These are phyloP conservation scores for Alternaria incomplexa DNA, from an alignment of 2,329 filamentous ascomycete genomes.

Conservation along the genomic window DNA sequence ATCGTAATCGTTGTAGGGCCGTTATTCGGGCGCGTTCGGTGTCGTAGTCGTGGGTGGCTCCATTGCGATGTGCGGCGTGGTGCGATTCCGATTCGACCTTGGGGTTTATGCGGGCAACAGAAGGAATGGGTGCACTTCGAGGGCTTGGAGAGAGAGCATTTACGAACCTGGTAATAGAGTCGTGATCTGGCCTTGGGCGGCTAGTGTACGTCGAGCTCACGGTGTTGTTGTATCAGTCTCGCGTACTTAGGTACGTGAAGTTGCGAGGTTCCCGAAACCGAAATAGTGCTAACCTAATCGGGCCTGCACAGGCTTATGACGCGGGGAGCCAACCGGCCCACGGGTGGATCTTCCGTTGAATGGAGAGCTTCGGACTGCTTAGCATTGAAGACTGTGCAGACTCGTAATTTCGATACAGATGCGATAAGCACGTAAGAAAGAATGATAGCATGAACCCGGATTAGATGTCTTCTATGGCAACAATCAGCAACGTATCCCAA, in stretches of 20 bases:
- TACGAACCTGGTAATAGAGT: constrained; percentile 18
- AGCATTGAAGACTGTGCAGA: not conserved
- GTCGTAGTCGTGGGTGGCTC: constrained; percentile 8
- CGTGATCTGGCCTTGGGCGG: constrained; percentile 1
- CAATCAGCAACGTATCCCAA: not conserved
- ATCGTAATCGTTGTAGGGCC: not conserved
- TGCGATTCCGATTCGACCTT: constrained; percentile 21
- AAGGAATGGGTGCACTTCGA: constrained; percentile 48
- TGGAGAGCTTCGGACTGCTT: not conserved
- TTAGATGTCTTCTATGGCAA: not conserved
- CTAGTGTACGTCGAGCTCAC: constrained; percentile 5
- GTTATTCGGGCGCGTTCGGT: not conserved
- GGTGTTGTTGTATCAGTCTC: constrained; percentile 14
- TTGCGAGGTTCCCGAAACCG: constrained; percentile 24
- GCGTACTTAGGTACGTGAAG: constrained; percentile 24
- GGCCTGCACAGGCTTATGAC: constrained; percentile 7
- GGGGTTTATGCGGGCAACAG: constrained; percentile 22
- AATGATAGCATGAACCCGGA: not conserved
- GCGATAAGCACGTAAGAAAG: not conserved
- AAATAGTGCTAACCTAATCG: constrained; percentile 15
- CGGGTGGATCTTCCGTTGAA: constrained; percentile 10
- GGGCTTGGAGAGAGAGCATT: constrained; percentile 51
- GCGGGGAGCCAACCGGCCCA: constrained; percentile 11
- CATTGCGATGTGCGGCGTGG: constrained; percentile 12
- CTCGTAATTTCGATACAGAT: not conserved